Evolutionary conservation across 495 filamentous ascomycete genomes (phyloP).

Genomic region (Penicillium diatomitis): DNA sequence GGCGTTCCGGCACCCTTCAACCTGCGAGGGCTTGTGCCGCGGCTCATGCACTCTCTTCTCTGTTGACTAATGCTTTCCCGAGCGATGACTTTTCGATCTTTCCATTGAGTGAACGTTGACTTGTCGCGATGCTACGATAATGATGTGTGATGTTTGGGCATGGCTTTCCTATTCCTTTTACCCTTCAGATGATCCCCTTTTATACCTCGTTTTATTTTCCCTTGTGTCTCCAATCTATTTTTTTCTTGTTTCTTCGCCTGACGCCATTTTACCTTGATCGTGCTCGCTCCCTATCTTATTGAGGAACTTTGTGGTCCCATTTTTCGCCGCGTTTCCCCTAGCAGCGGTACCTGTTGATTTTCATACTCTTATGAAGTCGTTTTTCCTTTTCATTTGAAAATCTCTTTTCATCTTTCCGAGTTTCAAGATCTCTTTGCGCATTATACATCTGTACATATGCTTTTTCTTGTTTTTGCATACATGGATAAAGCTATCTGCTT

Average conservation of each 20-base stretch:
- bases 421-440: neutral
- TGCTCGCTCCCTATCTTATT: too few relatives aligned
- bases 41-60: constrained; percentile 1
- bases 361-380: neutral
- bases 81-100: constrained; percentile 12
- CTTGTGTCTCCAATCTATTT: neutral
- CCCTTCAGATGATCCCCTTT: constrained; percentile 5
- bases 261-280: neutral
- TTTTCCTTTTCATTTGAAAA: neutral
- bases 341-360: too few relatives aligned
- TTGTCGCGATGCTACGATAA: constrained; percentile 19
- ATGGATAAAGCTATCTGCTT: neutral
- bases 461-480: constrained; percentile 15
- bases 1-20: constrained; percentile 17
- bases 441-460: constrained; percentile 18
- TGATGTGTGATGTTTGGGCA: constrained; percentile 23
- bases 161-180: constrained; percentile 16
- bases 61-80: constrained; percentile 3
- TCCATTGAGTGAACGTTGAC: constrained; percentile 5
- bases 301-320: too few relatives aligned
- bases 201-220: neutral
- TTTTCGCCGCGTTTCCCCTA: too few relatives aligned
- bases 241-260: neutral
- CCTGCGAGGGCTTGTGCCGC: constrained; percentile 4
- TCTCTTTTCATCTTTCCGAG: too few relatives aligned